Evolutionary conservation across 73 alveolate species (phyloP), one percentile per base, ranked within the genome.

Genomic region (Tetrahymena malaccensis): DNA sequence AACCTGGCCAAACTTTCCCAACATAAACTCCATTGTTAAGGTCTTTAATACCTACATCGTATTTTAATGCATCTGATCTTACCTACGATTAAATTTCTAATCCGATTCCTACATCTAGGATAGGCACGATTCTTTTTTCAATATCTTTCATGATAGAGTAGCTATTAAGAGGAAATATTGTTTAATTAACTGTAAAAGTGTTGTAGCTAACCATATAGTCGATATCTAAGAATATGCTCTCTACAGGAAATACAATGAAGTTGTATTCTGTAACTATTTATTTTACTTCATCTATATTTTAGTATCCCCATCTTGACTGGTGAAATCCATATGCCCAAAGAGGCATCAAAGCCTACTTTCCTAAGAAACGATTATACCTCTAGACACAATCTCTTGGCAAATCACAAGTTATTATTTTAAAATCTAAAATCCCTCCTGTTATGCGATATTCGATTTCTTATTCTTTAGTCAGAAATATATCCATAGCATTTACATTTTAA

Each of bases 1-100:
- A 94, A 9, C 99, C 99, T 25, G 99, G 99, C 99, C 99, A 98
- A 9, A 98, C 99, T 93, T 94, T 95, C 27, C 99, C 99, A 40
- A 96, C 85, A 96, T 96, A 98, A 93, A 96, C 94, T 96, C 95
- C 97, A 27, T 97, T 97, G 50, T 97, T 95, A 94, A 70, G 34
- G 31, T 70, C 89, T 70, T 70, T 70, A 22, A 70, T n/a, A 33
- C 89, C 89, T 22, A 70, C 37, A n/a, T 70, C 25, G 3, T 22
- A 31, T 25, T 22, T 4, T 27, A 70, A 27, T n/a, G 89, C 89
- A n/a, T 70, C 89, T n/a, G 17, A 12, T 70, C 89, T 70, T n/a
- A 70, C 89, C 5, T 70, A 4, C 8, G 34, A 7, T 31, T 70
- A 6, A 9, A 8, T 70, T 70, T 70, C 89, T 31, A 70, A 4